Base-by-base conservation (phyloP, 495 filamentous ascomycete genomes). In the Chaetomidium leptoderma region DNA sequence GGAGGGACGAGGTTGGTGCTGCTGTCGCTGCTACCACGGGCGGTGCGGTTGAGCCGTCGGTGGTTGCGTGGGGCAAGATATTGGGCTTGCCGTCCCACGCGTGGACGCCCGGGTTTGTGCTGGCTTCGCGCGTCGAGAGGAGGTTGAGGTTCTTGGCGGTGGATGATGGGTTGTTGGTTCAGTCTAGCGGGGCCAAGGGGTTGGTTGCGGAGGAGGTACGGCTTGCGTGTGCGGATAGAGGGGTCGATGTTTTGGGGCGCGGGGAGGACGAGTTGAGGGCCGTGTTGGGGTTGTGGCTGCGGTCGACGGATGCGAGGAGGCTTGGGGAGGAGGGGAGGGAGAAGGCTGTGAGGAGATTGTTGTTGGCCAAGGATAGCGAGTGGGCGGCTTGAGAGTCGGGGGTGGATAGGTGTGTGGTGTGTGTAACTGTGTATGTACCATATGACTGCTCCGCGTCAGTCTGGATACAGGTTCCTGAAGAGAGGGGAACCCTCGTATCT, bases 81-180 rank as follows among this genome's bases (percentile, higher is more conserved):
- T 55, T 76, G 6, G 67, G 65, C n/a, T 47, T 74, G 13, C 54
- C 63, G n/a, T 64, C 59, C 11, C 3, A 45, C 10, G 3, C 66
- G 39, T 75, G 71, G 72, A 74, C 75, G 32, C 57, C 51, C 21
- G n/a, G 62, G 8, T 67, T 24, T 61, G 0, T 55, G 58, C 23
- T 57, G 39, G 32, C 9, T 6, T 6, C 21, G 1, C 29, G 50
- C 33, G 54, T 67, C 26, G 16, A 52, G 19, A 40, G 33, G 19
- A 67, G 70, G 53, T 70, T 85, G 65, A 76, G 80, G 39, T 79
- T 80, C 55, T 76, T 82, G 45, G 79, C 82, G 57, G 65, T 14
- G 40, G 70, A 79, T 51, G 68, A 77, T 52, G 52, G 47, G 35
- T 50, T 76, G 61, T 26, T 79, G 8, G 37, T 62, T 17, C 40